Percentiles rank a stretch among this genome's conserved stretches.
These are phyloP conservation scores for Termitomyces sp. DNA, from an alignment of 768 basidiomycete species.

Conservation along the genomic window DNA sequence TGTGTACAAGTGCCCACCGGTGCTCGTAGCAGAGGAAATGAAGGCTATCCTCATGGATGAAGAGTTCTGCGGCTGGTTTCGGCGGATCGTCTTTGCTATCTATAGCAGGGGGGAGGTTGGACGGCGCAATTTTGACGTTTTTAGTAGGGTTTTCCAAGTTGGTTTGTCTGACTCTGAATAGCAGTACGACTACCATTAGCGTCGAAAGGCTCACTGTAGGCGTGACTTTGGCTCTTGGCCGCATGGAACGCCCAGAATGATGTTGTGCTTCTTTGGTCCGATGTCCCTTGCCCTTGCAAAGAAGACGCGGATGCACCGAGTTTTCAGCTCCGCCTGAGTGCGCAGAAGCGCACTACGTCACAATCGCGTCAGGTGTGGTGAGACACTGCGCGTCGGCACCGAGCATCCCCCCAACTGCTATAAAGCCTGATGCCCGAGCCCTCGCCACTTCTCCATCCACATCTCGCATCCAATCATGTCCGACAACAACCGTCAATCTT, in stretches of 20 bases:
- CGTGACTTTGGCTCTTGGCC: too few species aligned
- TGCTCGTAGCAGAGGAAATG: slow-evolving; percentile 36
- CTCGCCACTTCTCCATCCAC: background rate
- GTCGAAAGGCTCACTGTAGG: too few species aligned
- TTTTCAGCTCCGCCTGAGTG: too few species aligned
- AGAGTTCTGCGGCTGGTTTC: slow-evolving; percentile 39
- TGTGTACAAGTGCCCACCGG: slow-evolving; percentile 34
- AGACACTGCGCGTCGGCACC: background rate
- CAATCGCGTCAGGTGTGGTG: background rate
- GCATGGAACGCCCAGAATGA: too few species aligned
- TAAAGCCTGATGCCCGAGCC: background rate
- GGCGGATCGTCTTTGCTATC: slow-evolving; percentile 34
- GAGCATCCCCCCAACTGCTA: background rate
- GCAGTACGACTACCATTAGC: too few species aligned
- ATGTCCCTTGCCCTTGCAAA: too few species aligned
- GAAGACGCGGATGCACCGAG: too few species aligned
- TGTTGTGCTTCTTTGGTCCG: too few species aligned
- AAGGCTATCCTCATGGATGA: slow-evolving; percentile 30
- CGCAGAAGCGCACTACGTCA: background rate
- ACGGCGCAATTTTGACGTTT: slow-evolving; percentile 30
- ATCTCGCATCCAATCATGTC: slow-evolving; percentile 34
- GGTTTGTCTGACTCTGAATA: too few species aligned
- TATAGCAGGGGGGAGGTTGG: slow-evolving; percentile 26
- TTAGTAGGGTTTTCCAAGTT: slow-evolving; percentile 14
- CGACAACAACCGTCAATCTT: slow-evolving; percentile 49